Conservation (phyloP, 2,329 filamentous ascomycete species). For the Fusarium sp. region DNA sequence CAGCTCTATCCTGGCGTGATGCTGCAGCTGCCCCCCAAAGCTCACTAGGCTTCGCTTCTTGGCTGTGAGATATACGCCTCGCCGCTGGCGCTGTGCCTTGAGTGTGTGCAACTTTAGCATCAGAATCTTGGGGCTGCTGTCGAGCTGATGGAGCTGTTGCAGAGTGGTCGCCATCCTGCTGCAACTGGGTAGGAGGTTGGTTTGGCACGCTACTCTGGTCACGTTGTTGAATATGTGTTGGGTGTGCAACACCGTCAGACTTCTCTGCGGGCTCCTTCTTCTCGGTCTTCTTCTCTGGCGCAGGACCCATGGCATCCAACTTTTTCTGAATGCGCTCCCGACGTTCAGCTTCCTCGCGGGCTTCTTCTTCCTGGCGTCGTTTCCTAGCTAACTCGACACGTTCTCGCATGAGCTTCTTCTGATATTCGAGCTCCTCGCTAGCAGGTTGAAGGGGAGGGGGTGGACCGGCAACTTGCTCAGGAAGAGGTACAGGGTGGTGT, state of each 20-base stretch:
- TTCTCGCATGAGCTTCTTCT: conserved; percentile 78
- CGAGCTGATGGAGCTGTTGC: not conserved
- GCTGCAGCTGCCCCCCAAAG: conserved; percentile 51
- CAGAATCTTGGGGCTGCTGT: conserved; percentile 18
- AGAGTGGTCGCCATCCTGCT: conserved; percentile 28
- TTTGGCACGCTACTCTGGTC: conserved; percentile 22
- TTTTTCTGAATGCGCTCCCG: conserved; percentile 77
- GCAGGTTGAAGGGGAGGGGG: conserved; percentile 47
- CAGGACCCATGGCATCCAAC: conserved; percentile 73
- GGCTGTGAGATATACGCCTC: conserved; percentile 47
- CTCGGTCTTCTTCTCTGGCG: conserved; percentile 66
- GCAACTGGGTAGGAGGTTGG: conserved; percentile 23
- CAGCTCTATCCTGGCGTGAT: conserved; percentile 57
- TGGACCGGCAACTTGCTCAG: conserved; percentile 45
- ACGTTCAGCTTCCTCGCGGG: conserved; percentile 75
- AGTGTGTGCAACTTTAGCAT: conserved; percentile 22
- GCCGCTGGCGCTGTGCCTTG: conserved; percentile 21
- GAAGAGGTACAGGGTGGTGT: conserved; percentile 43
- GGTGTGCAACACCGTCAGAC: conserved; percentile 50
- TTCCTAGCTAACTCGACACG: conserved; percentile 75
- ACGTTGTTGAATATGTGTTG: conserved; percentile 50
- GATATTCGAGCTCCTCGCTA: conserved; percentile 69
- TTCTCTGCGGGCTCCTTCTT: conserved; percentile 59
- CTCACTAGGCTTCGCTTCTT: conserved; percentile 47
- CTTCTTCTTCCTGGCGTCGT: conserved; percentile 73